A percentile compares a stretch with the other conserved stretches of the same genome.
phyloP scores from a whole-genome alignment of 441 rosid genomes.

The Gossypium schwendimanii region DNA sequence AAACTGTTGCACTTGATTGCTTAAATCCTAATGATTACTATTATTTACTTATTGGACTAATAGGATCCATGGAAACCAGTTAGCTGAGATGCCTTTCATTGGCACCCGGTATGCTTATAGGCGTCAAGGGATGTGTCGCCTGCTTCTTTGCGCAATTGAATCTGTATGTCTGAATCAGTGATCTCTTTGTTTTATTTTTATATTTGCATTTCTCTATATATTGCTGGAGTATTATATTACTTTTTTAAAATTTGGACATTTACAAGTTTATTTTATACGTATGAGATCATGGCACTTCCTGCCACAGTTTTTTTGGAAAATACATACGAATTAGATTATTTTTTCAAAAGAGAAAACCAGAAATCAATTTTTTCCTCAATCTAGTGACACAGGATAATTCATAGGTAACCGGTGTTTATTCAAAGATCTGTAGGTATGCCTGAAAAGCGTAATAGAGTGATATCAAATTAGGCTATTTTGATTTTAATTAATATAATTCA shows the following conservation, averaged over 20 bases:
- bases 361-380: not conserved
- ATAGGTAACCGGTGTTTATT: not conserved
- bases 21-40: slow-evolving; percentile 11
- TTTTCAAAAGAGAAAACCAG: not conserved
- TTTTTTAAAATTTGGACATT: not conserved
- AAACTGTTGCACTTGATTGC: not conserved
- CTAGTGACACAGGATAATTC: not conserved
- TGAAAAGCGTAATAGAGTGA: slow-evolving; percentile 7
- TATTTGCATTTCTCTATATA: not conserved
- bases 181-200: not conserved
- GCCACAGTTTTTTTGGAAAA: not conserved
- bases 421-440: not conserved
- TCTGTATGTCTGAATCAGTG: slow-evolving; percentile 40
- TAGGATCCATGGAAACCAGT: slow-evolving; percentile 77
- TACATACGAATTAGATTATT: not conserved
- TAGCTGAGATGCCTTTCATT: slow-evolving; percentile 99
- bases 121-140: slow-evolving; percentile 94
- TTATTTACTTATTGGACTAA: slow-evolving; percentile 14
- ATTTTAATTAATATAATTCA: slow-evolving; percentile 3
- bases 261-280: not conserved
- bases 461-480: not conserved
- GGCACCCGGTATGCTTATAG: slow-evolving; percentile 80
- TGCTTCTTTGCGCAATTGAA: slow-evolving; percentile 75
- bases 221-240: not conserved
- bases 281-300: not conserved